Evolutionary conservation across 805 yeast genomes (phyloP), one percentile per base, ranked within the genome.

Genomic region (Saccharomyces eubayanus): DNA sequence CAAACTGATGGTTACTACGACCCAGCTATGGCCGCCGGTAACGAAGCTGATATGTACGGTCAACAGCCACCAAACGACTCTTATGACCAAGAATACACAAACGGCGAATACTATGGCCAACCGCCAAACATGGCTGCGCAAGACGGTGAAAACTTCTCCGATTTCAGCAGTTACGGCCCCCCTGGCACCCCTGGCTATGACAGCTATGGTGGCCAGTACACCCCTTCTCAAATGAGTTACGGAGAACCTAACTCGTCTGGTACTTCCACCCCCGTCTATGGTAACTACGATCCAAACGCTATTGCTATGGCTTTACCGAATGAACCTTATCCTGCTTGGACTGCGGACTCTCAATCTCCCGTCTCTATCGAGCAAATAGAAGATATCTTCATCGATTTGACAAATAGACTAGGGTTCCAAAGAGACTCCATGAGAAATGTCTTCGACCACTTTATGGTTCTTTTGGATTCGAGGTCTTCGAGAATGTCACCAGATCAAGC

Each of bases 291-390:
- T 63, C 85, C 87, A 31, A 74, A 83, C 6, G 72, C 83, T 65
- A 70, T 82, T 67, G 74, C 87, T 65, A 74, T 84, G 77, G 85
- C 89, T 69, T 62, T 85, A 74, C 78, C 96, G 63, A 82, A 90
- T 47, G 94, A 94, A 71, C 99, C 99, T 31, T 94, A 92, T 71
- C 99, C 99, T 47, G 98, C 99, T 51, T 94, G 99, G 99, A 88
- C 97, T 28, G 96, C 96, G 48, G 98, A 94, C 72, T 91, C 87
- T 54, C 92, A 87, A 70, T 89, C 92, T 28, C 95, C 95, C 11
- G 85, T 86, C 54, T 77, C 89, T 49, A 79, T 87, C 53, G 94
- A 87, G 71, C 92, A 87, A 69, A 85, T 87, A 67, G 95, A 87
- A 74, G 95, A 87, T 74, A 82, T 87, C 41, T 87, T 87, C 68